These are phyloP conservation scores for Pseudomonodictys pantanalensis DNA, from an alignment of 495 filamentous ascomycete species.

Conservation along the genomic window DNA sequence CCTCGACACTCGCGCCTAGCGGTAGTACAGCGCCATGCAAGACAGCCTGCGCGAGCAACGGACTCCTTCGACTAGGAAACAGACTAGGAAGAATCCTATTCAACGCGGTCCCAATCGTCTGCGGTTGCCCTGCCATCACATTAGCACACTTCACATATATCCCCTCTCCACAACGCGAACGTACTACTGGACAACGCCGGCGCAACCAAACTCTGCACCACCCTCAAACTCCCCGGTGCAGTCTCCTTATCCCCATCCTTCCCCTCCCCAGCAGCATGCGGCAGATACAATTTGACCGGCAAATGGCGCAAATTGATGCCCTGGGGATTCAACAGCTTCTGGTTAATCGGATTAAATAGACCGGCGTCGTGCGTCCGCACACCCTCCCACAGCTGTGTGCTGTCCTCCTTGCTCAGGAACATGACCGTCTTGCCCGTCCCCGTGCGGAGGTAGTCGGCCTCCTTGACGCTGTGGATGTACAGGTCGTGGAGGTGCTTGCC, in stretches of 20 bases:
- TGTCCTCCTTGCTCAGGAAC: conserved; percentile 84
- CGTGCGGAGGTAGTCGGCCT: conserved; percentile 89
- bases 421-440: conserved; percentile 91
- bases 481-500: conserved; percentile 70
- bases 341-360: conserved; percentile 70
- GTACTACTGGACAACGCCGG: conserved; percentile 35
- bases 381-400: conserved; percentile 79
- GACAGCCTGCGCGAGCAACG: conserved; percentile 86
- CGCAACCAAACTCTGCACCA: conserved; percentile 42
- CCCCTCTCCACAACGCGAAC: neutral
- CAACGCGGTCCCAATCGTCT: conserved; percentile 81
- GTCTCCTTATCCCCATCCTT: conserved; percentile 37
- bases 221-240: conserved; percentile 52
- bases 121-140: conserved; percentile 56
- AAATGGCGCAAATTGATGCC: conserved; percentile 72
- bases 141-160: conserved; percentile 52
- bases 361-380: conserved; percentile 74
- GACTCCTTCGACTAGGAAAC: conserved; percentile 81
- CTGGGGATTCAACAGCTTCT: conserved; percentile 71
- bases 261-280: conserved; percentile 59
- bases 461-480: conserved; percentile 92
- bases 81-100: conserved; percentile 72
- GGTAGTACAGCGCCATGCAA: conserved; percentile 85
- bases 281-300: conserved; percentile 84
- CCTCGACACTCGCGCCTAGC: conserved; percentile 77